Conservation (phyloP, 2,329 filamentous ascomycete genomes). For the Hymenoscyphus salicellus region DNA sequence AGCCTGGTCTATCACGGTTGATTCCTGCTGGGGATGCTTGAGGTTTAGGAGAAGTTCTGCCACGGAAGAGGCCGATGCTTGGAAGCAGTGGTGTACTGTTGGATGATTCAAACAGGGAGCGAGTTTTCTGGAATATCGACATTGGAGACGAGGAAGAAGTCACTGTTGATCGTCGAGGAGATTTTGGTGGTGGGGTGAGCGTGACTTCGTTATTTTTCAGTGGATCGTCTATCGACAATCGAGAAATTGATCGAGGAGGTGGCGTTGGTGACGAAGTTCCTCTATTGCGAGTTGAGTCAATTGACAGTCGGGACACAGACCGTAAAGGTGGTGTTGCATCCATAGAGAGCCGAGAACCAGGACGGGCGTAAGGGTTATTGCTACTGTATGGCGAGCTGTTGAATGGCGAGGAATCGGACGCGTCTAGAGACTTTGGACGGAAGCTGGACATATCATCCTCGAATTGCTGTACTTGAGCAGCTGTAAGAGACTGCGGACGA, state of each 20-base stretch:
- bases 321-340: background rate
- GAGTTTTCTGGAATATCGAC: constrained; percentile 29
- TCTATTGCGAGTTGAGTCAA: background rate
- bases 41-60: background rate
- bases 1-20: background rate
- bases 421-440: too few relatives aligned
- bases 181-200: background rate
- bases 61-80: constrained; percentile 7
- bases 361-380: background rate
- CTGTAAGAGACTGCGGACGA: background rate
- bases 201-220: background rate
- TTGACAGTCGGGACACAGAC: background rate
- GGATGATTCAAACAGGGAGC: constrained; percentile 30
- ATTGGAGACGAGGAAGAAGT: background rate
- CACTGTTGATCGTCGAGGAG: background rate
- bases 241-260: background rate
- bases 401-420: too few relatives aligned
- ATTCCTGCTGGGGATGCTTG: constrained; percentile 2
- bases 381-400: background rate
- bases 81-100: background rate
- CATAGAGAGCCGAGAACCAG: background rate
- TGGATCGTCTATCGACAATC: too few relatives aligned
- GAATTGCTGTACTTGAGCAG: too few relatives aligned
- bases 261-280: background rate
- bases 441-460: too few relatives aligned